Evolutionary conservation across 2,329 filamentous ascomycete species (phyloP).

Genomic region (Triangularia verruculosa): DNA sequence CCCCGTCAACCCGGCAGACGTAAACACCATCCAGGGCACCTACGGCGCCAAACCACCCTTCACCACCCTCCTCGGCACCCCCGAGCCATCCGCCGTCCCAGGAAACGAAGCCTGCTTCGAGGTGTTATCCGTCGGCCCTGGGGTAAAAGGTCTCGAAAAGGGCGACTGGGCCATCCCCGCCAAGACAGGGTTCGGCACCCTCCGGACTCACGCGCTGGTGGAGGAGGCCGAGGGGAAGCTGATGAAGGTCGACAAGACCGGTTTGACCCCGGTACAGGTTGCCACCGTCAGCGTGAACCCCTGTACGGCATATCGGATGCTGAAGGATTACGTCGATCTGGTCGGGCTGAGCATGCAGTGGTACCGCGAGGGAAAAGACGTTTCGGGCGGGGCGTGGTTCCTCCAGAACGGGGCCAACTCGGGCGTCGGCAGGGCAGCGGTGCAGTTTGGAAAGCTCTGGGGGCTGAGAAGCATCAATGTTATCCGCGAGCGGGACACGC

Average conservation of each 20-base stretch:
- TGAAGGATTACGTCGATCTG: conserved; percentile 68
- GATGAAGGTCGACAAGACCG: conserved; percentile 61
- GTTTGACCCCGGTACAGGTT: conserved; percentile 71
- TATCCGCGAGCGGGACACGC: conserved; percentile 67
- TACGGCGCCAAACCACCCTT: conserved; percentile 85
- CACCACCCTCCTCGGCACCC: conserved; percentile 67
- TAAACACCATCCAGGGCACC: conserved; percentile 96
- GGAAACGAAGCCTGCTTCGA: conserved; percentile 95
- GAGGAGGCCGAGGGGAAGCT: conserved; percentile 52
- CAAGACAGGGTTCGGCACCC: conserved; percentile 80
- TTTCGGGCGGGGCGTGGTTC: conserved; percentile 90
- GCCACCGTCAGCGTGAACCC: conserved; percentile 92
- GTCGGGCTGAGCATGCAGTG: conserved; percentile 45
- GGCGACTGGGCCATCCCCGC: conserved; percentile 96
- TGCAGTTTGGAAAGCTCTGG: conserved; percentile 84
- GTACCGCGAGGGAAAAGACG: conserved; percentile 51
- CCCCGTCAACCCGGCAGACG: conserved; percentile 94
- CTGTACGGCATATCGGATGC: conserved; percentile 89
- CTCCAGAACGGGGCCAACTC: conserved; percentile 96
- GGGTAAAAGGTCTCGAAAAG: conserved; percentile 52
- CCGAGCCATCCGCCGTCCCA: conserved; percentile 70
- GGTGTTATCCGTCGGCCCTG: conserved; percentile 67
- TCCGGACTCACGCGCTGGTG: conserved; percentile 86
- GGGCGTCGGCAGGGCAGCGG: conserved; percentile 85
- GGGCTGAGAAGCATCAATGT: conserved; percentile 89